Evolutionary conservation across 176 grass and related monocot genomes (phyloP).

Genomic region (Elymus sibiricus): DNA sequence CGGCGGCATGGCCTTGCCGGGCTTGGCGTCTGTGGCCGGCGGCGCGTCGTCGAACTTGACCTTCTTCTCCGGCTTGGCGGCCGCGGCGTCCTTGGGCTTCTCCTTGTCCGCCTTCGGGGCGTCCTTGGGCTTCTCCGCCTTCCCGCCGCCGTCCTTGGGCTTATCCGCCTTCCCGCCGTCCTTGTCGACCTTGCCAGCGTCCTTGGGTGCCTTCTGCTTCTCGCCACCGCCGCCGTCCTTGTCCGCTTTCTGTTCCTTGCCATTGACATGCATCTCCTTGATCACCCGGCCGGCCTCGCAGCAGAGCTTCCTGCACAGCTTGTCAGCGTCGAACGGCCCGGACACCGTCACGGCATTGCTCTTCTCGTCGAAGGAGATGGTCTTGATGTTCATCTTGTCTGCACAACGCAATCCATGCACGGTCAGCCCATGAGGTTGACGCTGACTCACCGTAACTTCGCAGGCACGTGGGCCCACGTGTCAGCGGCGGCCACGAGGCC

Average conservation of each 20-base stretch:
- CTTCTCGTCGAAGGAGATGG: slow-evolving; percentile 79
- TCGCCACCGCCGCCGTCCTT: slow-evolving; percentile 22
- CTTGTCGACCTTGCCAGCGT: slow-evolving; percentile 8
- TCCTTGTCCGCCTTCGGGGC: slow-evolving; percentile 14
- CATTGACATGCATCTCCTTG: slow-evolving; percentile 59
- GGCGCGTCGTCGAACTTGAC: not conserved
- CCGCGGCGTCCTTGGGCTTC: slow-evolving; percentile 12
- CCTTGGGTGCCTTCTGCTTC: slow-evolving; percentile 13
- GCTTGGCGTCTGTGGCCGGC: not conserved
- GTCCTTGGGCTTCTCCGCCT: slow-evolving; percentile 16
- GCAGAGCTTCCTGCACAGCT: slow-evolving; percentile 48
- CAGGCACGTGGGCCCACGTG: slow-evolving; percentile 7
- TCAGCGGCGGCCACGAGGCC: not conserved
- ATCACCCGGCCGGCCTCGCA: slow-evolving; percentile 65
- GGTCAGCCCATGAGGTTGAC: not conserved
- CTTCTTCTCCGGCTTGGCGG: slow-evolving; percentile 23
- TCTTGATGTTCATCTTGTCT: slow-evolving; percentile 70
- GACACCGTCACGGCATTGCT: slow-evolving; percentile 55
- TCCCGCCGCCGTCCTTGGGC: not conserved
- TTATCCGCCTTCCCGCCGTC: slow-evolving; percentile 13
- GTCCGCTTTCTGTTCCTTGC: slow-evolving; percentile 37
- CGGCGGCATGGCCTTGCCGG: slow-evolving; percentile 13
- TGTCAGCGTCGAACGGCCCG: slow-evolving; percentile 73
- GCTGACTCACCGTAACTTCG: not conserved
- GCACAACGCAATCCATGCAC: not conserved